Percentiles rank a stretch among this genome's conserved stretches.
phyloP scores from a whole-genome alignment of 352 stramenopile genomes.

The Pythium oligandrum region DNA sequence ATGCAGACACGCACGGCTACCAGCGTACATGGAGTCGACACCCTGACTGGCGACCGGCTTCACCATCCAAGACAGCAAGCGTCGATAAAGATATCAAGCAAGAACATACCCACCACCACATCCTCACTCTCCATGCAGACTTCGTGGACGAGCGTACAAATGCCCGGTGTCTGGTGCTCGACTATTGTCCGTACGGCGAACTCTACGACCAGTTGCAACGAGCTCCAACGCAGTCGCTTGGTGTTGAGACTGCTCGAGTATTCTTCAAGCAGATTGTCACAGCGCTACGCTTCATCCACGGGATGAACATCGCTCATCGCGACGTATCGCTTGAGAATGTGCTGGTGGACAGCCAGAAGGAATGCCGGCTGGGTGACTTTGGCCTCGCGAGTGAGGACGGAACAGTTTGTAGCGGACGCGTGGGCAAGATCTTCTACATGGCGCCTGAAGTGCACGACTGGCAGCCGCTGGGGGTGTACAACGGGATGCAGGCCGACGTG shows the following conservation, averaged over 20 bases:
- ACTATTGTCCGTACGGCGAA: conserved; percentile 57
- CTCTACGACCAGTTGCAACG: conserved; percentile 40
- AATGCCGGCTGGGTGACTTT: conserved; percentile 54
- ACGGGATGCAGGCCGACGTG: conserved; percentile 48
- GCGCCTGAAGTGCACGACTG: conserved; percentile 46
- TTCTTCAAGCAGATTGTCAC: conserved; percentile 48
- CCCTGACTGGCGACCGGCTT: conserved; percentile 15
- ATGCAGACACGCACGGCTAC: neutral
- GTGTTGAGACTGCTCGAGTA: conserved; percentile 19
- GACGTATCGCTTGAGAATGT: conserved; percentile 70
- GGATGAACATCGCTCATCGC: conserved; percentile 47
- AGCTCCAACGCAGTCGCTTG: conserved; percentile 9
- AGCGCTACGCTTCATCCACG: conserved; percentile 47
- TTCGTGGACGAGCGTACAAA: conserved; percentile 42
- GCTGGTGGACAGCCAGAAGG: conserved; percentile 33
- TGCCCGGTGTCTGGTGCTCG: conserved; percentile 51
- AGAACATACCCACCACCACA: conserved; percentile 14
- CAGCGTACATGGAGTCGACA: neutral
- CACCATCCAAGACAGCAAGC: conserved; percentile 11
- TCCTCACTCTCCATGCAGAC: conserved; percentile 43
- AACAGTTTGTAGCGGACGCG: conserved; percentile 28
- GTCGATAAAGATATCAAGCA: no score
- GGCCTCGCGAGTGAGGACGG: conserved; percentile 41
- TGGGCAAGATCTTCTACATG: conserved; percentile 68
- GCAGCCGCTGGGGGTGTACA: conserved; percentile 21